These are phyloP conservation scores for Saccharomyces hybrid DNA, from an alignment of 1,139 yeast genomes.

Conservation along the genomic window DNA sequence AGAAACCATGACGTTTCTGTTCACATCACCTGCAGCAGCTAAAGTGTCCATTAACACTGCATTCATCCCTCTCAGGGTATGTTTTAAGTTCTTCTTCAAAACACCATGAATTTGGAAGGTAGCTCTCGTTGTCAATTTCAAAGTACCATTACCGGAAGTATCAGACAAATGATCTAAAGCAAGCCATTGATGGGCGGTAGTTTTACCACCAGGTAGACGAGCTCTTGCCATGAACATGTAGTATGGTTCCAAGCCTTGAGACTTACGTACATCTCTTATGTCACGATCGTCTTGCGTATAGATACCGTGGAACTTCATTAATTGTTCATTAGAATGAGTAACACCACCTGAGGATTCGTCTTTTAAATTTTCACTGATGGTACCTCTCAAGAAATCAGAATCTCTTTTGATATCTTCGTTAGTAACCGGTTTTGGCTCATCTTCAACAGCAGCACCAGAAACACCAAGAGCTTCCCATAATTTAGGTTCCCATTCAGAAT, in stretches of 20 bases:
- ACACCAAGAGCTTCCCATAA: slow-evolving; percentile 90
- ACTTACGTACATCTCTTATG: slow-evolving; percentile 83
- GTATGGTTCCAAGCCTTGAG: slow-evolving; percentile 90
- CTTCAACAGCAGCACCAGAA: slow-evolving; percentile 72
- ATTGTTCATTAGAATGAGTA: slow-evolving; percentile 85
- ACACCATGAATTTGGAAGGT: slow-evolving; percentile 96
- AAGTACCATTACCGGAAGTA: slow-evolving; percentile 82
- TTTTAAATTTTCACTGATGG: slow-evolving; percentile 76
- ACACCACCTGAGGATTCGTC: slow-evolving; percentile 89
- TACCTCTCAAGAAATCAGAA: slow-evolving; percentile 85
- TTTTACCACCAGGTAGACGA: slow-evolving; percentile 88
- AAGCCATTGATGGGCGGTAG: slow-evolving; percentile 84
- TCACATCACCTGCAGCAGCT: slow-evolving; percentile 98
- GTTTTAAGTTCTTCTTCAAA: slow-evolving; percentile 81
- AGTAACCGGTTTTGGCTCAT: slow-evolving; percentile 92
- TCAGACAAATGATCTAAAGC: slow-evolving; percentile 78
- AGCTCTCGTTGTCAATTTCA: slow-evolving; percentile 93
- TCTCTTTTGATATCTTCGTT: slow-evolving; percentile 91
- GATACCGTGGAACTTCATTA: slow-evolving; percentile 96
- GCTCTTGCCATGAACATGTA: slow-evolving; percentile 94
- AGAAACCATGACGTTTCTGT: slow-evolving; percentile 88
- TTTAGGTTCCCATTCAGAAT: slow-evolving; percentile 75
- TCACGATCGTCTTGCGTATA: slow-evolving; percentile 99
- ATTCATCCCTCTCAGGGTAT: slow-evolving; percentile 90
- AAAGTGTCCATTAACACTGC: slow-evolving; percentile 84